A percentile compares a stretch with the other conserved stretches of the same genome.
Conservation (phyloP, 345 rosid genomes). For the Viola odorata region DNA sequence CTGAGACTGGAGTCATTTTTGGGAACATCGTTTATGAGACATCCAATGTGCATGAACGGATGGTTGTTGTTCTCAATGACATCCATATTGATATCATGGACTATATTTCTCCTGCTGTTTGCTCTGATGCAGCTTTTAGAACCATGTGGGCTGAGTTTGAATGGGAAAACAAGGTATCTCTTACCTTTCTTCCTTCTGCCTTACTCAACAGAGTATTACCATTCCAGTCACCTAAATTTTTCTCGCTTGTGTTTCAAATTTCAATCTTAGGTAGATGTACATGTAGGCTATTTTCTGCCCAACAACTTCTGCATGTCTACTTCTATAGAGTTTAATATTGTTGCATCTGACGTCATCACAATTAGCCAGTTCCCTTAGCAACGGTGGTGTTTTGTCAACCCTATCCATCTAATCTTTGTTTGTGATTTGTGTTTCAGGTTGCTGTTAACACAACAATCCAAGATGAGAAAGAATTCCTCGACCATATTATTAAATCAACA, state of each 20-base stretch:
- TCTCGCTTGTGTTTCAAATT: too few species aligned
- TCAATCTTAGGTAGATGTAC: too few species aligned
- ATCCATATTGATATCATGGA: conserved; percentile 97
- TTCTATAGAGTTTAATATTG: too few species aligned
- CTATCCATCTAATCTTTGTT: too few species aligned
- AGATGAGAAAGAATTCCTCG: conserved; percentile 63
- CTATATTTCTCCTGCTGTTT: conserved; percentile 89
- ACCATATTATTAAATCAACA: conserved; percentile 64
- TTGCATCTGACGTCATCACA: too few species aligned
- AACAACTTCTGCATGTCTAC: too few species aligned
- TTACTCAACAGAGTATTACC: neutral
- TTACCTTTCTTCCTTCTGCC: neutral
- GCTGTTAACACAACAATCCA: conserved; percentile 73
- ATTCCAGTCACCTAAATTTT: too few species aligned
- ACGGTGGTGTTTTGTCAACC: too few species aligned
- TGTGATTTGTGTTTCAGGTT: conserved; percentile 40
- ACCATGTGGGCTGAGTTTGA: conserved; percentile 99
- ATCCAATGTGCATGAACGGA: conserved; percentile 82
- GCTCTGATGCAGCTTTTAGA: conserved; percentile 85
- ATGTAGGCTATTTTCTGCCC: too few species aligned
- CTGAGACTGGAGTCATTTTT: conserved; percentile 96
- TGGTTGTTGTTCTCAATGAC: conserved; percentile 85
- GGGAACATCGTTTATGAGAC: conserved; percentile 96
- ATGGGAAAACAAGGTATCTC: conserved; percentile 94
- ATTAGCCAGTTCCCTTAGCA: too few species aligned